These are phyloP conservation scores for Jacaranda copaia DNA, from an alignment of 257 asterid species.

Conservation along the genomic window DNA sequence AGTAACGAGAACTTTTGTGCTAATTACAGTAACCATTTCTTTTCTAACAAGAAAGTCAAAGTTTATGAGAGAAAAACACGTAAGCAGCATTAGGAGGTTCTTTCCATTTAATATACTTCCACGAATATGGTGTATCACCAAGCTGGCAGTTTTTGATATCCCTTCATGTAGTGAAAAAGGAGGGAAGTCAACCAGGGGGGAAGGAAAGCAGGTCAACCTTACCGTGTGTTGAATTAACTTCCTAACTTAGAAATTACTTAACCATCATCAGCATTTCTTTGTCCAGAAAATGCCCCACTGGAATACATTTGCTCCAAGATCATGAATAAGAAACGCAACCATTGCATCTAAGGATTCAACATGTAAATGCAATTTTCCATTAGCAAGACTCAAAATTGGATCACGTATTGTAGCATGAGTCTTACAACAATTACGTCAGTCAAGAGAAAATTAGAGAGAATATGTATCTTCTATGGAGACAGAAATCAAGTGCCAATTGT, in stretches of 20 bases:
- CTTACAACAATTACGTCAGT: too few species aligned
- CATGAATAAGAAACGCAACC: too few species aligned
- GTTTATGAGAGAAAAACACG: conserved; percentile 12
- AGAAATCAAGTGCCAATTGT: too few species aligned
- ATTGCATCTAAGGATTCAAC: too few species aligned
- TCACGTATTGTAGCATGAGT: too few species aligned
- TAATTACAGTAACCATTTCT: conserved; percentile 11
- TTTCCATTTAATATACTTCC: background rate
- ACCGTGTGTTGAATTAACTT: conserved; percentile 4
- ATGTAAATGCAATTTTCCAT: too few species aligned
- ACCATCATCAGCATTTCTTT: conserved; percentile 24
- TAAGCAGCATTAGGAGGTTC: conserved; percentile 14
- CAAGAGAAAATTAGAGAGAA: too few species aligned
- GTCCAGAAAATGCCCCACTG: background rate
- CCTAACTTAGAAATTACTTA: background rate
- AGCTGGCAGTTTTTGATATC: background rate
- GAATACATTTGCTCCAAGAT: too few species aligned
- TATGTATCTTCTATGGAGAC: too few species aligned
- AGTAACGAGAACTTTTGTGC: conserved; percentile 15
- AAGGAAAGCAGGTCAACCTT: background rate
- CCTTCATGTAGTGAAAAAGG: background rate
- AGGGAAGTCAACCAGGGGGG: conserved; percentile 21
- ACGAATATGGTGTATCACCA: conserved; percentile 10
- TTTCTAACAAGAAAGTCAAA: conserved; percentile 14
- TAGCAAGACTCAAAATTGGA: too few species aligned